Base-by-base conservation (phyloP, 495 filamentous ascomycete species). In the Aspergillus haitiensis region DNA sequence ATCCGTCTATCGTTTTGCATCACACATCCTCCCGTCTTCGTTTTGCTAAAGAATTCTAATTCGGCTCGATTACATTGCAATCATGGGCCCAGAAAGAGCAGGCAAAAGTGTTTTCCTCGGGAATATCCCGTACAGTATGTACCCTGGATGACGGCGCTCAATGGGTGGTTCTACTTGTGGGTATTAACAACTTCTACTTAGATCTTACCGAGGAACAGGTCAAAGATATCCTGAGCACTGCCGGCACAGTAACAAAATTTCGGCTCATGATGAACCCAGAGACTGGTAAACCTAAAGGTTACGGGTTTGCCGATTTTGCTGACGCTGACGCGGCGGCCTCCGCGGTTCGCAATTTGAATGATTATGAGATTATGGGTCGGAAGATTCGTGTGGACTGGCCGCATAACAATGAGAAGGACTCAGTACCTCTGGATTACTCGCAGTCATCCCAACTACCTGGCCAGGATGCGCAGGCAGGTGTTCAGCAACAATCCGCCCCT, bases 201-300 rank as follows among this genome's bases (percentile, higher is more conserved):
- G 92, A 93, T 67, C 84, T 94, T 57, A 93, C 91, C 7, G 94
- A 98, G 77, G 93, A 98, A 67, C 89, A 94, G 69, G 95, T 98
- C 61, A 88, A 85, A 61, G 88, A 96, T 58, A 93, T 94, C 57
- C 93, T 97, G 72, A 89, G 87, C 66, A 85, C 85, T 34, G 92
- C 88, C 48, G 94, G 94, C 11, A 87, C 89, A 55, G 93, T 97
- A 1, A 75, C 93, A n/a, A 92, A 88, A 67, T 98, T 98, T 72
- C 86, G 94, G 35, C 80, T 98, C 12, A 92, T 98, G 64, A 94
- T 96, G 77, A 96, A 98, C 75, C 88, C 89, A 8, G 93, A 98
- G 64, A 98, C 93, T 0, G 94, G 95, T 4, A 85, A 90, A 45
- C 94, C 94, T 0, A 98, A 97, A 72, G 94, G 94, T 11, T 98